Evolutionary conservation across 495 filamentous ascomycete genomes (phyloP).

Genomic region (Trichoderma virens): DNA sequence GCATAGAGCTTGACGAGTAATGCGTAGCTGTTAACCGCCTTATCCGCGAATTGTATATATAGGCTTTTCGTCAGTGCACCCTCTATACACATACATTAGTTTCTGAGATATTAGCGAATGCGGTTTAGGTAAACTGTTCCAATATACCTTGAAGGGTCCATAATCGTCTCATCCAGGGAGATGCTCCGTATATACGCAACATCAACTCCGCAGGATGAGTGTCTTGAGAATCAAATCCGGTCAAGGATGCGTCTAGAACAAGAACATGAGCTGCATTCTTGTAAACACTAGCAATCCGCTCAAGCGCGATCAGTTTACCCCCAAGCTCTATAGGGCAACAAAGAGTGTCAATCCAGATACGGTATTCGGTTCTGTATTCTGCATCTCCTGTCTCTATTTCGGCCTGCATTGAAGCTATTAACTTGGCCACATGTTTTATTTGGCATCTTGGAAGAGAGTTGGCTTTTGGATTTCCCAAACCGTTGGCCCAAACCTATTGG

Average conservation of each 20-base stretch:
- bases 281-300: background rate
- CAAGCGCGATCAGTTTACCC: background rate
- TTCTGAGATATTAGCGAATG: background rate
- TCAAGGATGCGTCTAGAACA: background rate
- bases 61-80: background rate
- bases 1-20: background rate
- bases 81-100: background rate
- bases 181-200: background rate
- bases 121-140: background rate
- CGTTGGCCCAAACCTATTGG: background rate
- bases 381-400: background rate
- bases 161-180: background rate
- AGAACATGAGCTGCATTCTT: conserved; percentile 1
- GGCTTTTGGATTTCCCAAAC: background rate
- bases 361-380: background rate
- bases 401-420: background rate
- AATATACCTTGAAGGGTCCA: background rate
- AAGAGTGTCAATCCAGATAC: background rate
- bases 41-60: background rate
- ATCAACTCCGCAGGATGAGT: background rate
- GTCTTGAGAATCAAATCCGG: background rate
- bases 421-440: background rate
- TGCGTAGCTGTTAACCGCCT: background rate
- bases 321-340: background rate
- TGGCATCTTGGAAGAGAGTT: background rate